These are phyloP conservation scores for Helicosporidium sp. DNA, from an alignment of 139 green algal genomes.

Conservation along the genomic window DNA sequence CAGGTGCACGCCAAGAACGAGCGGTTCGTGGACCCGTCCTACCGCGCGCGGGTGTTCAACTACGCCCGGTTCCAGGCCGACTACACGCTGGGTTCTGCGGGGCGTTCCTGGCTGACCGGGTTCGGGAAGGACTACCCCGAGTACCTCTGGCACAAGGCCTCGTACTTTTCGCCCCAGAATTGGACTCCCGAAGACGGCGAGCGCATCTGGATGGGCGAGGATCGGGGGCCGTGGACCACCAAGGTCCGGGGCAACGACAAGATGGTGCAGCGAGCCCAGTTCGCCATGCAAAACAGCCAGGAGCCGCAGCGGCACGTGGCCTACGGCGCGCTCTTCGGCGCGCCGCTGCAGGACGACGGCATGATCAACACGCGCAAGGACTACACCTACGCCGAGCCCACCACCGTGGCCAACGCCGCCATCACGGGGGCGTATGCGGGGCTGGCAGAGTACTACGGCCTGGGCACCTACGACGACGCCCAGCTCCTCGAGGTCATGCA, in stretches of 20 bases:
- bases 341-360: constrained; percentile 8
- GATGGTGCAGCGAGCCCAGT: not conserved
- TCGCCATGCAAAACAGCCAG: not conserved
- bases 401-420: constrained; percentile 1
- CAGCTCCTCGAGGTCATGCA: constrained; percentile 2
- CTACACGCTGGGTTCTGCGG: constrained; percentile 16
- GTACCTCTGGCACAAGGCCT: constrained; percentile 12
- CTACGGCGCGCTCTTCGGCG: constrained; percentile 16
- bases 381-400: constrained; percentile 16
- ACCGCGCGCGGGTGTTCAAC: constrained; percentile 10
- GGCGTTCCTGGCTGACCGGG: constrained; percentile 13
- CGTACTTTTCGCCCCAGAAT: constrained; percentile 1
- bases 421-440: constrained; percentile 7
- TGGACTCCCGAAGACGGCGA: not conserved
- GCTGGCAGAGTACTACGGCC: constrained; percentile 6
- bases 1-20: constrained; percentile 3
- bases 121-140: constrained; percentile 10
- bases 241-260: not conserved
- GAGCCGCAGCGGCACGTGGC: constrained; percentile 8
- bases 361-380: constrained; percentile 9
- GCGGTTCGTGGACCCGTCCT: constrained; percentile 1
- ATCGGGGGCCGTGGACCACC: not conserved
- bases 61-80: constrained; percentile 17
- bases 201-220: not conserved
- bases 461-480: not conserved